A percentile compares a stretch with the other conserved stretches of the same genome.
Evolutionary conservation across 164 flowering plant species (phyloP).

Genomic region (Annona squamosa): DNA sequence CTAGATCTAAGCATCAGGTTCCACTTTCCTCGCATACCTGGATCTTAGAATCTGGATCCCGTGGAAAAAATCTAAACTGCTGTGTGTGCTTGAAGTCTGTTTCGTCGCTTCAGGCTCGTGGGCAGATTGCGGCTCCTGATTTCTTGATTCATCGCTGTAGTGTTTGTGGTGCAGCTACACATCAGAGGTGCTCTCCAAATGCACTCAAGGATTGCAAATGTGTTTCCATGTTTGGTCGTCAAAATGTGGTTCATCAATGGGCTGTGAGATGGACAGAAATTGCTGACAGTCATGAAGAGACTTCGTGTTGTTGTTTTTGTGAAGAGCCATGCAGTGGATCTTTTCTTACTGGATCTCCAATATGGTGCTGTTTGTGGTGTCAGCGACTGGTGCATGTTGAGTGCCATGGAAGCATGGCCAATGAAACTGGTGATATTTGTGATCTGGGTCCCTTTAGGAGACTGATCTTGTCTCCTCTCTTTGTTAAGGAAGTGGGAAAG

Average conservation of each 20-base stretch:
- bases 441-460: constrained; percentile 86
- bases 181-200: constrained; percentile 58
- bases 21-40: constrained; percentile 73
- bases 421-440: constrained; percentile 84
- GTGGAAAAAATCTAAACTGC: constrained; percentile 76
- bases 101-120: constrained; percentile 70
- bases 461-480: constrained; percentile 80
- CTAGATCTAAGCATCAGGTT: constrained; percentile 57
- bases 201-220: constrained; percentile 94
- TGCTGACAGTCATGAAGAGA: constrained; percentile 72
- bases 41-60: constrained; percentile 60
- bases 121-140: constrained; percentile 65
- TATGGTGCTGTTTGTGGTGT: constrained; percentile 99
- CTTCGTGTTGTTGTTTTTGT: constrained; percentile 75
- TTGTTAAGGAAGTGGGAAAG: constrained; percentile 56
- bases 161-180: constrained; percentile 85
- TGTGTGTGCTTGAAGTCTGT: constrained; percentile 84
- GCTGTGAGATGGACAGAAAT: constrained; percentile 82
- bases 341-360: constrained; percentile 92
- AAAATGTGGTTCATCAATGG: constrained; percentile 86
- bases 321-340: constrained; percentile 92
- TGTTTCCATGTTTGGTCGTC: constrained; percentile 73
- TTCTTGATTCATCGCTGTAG: constrained; percentile 60
- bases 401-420: constrained; percentile 64
- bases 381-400: constrained; percentile 92